A percentile compares a stretch with the other conserved stretches of the same genome.
phyloP scores from a whole-genome alignment of 169 alveolate genomes.

The Eimeria maxima region DNA sequence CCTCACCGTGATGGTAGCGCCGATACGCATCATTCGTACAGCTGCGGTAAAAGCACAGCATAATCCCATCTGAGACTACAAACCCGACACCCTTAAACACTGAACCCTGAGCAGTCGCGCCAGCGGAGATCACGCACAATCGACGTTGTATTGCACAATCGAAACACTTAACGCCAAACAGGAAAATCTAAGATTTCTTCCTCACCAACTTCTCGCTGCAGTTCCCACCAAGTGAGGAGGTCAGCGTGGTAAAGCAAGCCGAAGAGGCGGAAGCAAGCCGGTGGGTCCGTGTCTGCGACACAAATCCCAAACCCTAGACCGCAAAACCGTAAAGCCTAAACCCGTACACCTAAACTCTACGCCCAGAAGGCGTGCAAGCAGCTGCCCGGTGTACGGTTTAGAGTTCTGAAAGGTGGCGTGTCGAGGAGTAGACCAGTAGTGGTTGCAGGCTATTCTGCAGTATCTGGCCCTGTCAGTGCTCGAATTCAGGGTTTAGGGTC shows the following conservation, averaged over 20 bases:
- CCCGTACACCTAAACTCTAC: not conserved
- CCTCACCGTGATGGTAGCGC: constrained; percentile 78
- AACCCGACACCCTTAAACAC: not conserved
- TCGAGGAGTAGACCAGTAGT: not conserved
- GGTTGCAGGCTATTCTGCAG: not conserved
- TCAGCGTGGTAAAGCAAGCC: constrained; percentile 69
- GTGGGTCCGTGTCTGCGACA: constrained; percentile 79
- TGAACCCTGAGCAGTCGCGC: not conserved
- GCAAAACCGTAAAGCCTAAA: not conserved
- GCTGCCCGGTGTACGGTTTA: not conserved
- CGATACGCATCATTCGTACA: constrained; percentile 77
- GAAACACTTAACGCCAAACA: not conserved
- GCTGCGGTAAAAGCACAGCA: constrained; percentile 37
- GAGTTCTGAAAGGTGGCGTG: not conserved
- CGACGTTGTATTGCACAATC: not conserved
- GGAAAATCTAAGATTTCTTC: not conserved
- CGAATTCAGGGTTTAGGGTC: not conserved
- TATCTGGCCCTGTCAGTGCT: not conserved
- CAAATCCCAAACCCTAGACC: not conserved
- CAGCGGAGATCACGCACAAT: not conserved
- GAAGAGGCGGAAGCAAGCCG: constrained; percentile 71
- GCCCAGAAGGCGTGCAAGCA: too few species aligned
- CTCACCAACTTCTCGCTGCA: constrained; percentile 82
- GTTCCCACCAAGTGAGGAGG: constrained; percentile 83
- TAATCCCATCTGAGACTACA: not conserved